A percentile compares a stretch with the other conserved stretches of the same genome.
Conservation (phyloP, 768 basidiomycete species). For the Macrolepiota fuliginosa region DNA sequence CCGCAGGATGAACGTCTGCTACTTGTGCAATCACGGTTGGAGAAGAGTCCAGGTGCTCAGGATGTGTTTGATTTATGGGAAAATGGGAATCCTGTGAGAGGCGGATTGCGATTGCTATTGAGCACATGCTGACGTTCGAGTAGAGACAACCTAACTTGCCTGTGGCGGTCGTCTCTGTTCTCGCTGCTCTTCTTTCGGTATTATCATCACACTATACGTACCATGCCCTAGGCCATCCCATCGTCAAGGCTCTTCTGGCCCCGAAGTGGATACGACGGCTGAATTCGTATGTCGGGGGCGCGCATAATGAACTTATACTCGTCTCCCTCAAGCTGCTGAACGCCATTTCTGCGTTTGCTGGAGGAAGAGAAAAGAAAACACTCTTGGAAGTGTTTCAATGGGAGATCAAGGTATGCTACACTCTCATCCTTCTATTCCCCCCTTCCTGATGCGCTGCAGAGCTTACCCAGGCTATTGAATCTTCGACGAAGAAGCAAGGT, state of each 20-base stretch:
- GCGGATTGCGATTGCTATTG: background rate
- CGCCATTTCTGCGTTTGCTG: conserved; percentile 58
- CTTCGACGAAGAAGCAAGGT: conserved; percentile 65
- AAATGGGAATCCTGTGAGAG: conserved; percentile 44
- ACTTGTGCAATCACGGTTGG: conserved; percentile 64
- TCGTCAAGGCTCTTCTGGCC: conserved; percentile 59
- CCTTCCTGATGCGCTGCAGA: conserved; percentile 33
- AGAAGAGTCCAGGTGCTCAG: conserved; percentile 48
- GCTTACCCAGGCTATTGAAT: conserved; percentile 60
- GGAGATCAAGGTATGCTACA: conserved; percentile 63
- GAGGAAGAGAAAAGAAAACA: conserved; percentile 60
- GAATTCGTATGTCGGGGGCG: conserved; percentile 59
- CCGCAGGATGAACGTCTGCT: conserved; percentile 59
- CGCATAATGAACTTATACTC: conserved; percentile 65
- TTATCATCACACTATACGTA: conserved; percentile 68
- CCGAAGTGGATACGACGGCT: conserved; percentile 53
- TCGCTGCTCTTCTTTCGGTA: conserved; percentile 60
- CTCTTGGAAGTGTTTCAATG: conserved; percentile 73
- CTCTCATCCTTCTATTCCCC: background rate
- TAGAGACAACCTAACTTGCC: conserved; percentile 1
- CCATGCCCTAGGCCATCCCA: conserved; percentile 59
- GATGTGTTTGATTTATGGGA: conserved; percentile 70
- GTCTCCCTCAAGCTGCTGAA: conserved; percentile 64
- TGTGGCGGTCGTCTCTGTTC: conserved; percentile 30
- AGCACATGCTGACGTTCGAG: background rate